Conservation (phyloP, 192 early-diverging fungal species). For the Oehlia diaphana region DNA sequence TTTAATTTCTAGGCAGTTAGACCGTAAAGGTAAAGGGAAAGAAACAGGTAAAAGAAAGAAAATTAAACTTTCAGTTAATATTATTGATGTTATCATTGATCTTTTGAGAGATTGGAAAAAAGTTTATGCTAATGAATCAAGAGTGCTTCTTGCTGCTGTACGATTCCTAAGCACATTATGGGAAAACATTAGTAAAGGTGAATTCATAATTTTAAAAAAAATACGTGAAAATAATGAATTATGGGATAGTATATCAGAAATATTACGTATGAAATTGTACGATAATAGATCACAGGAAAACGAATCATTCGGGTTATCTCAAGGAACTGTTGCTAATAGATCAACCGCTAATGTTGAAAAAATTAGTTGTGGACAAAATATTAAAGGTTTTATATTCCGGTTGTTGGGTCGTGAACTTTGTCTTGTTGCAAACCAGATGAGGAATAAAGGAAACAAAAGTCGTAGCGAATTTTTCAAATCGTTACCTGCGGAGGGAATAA, state of each 20-base stretch:
- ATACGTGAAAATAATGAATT: conserved; percentile 41
- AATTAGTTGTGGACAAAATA: not conserved
- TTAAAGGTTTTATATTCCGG: conserved; percentile 5
- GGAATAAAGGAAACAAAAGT: not conserved
- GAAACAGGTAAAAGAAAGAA: conserved; percentile 34
- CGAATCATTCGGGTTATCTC: not conserved
- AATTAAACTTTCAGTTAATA: conserved; percentile 21
- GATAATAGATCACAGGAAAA: not conserved
- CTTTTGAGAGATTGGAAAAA: conserved; percentile 39
- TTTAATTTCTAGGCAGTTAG: conserved; percentile 30
- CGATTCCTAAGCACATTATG: conserved; percentile 50
- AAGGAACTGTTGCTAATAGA: not conserved
- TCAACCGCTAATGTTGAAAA: not conserved
- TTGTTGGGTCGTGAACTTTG: conserved; percentile 11
- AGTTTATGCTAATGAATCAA: conserved; percentile 36
- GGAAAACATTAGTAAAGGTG: conserved; percentile 46
- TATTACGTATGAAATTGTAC: conserved; percentile 31
- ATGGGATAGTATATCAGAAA: conserved; percentile 43
- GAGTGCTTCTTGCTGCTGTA: conserved; percentile 44
- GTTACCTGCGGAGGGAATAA: conserved; percentile 2
- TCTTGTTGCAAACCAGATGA: not conserved
- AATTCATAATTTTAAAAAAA: conserved; percentile 35
- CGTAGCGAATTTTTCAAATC: not conserved
- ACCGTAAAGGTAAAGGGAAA: conserved; percentile 28
- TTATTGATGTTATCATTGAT: conserved; percentile 42